Conservation (phyloP, 2,329 filamentous ascomycete species). For the Lachnellula subtilissima region DNA sequence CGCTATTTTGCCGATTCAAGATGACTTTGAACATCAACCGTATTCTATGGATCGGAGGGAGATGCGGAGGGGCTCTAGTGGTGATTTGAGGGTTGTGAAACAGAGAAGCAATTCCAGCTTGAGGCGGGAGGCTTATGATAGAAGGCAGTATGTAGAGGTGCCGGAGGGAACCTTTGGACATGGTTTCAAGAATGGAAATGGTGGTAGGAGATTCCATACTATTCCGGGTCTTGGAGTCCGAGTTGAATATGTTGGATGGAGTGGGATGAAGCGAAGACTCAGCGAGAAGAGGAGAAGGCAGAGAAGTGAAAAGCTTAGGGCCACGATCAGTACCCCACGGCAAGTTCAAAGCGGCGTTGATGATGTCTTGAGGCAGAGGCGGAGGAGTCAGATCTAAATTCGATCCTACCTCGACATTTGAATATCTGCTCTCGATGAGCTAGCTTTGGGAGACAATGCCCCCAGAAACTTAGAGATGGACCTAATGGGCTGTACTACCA, state of each 20-base stretch:
- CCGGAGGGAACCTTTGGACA: slow-evolving; percentile 23
- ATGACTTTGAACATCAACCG: slow-evolving; percentile 35
- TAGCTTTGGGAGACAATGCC: not conserved
- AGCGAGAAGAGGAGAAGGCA: slow-evolving; percentile 57
- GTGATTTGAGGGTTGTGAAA: slow-evolving; percentile 53
- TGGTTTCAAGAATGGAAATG: slow-evolving; percentile 28
- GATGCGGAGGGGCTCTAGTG: slow-evolving; percentile 54
- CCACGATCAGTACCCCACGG: slow-evolving; percentile 55
- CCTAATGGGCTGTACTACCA: not conserved
- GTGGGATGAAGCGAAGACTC: slow-evolving; percentile 49
- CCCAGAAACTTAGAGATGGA: not conserved
- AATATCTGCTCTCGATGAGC: not conserved
- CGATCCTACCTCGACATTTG: too few species aligned
- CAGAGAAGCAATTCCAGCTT: slow-evolving; percentile 42
- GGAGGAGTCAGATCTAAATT: not conserved
- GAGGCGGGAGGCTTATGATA: slow-evolving; percentile 15
- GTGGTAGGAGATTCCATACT: slow-evolving; percentile 20
- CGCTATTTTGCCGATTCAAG: slow-evolving; percentile 51
- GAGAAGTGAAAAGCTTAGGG: slow-evolving; percentile 51
- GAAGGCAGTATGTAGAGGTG: slow-evolving; percentile 9
- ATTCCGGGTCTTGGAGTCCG: slow-evolving; percentile 37
- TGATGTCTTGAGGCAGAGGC: slow-evolving; percentile 26
- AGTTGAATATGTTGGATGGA: slow-evolving; percentile 45
- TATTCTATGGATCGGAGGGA: slow-evolving; percentile 48
- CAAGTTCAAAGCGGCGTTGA: slow-evolving; percentile 31